Conservation (phyloP, 495 filamentous ascomycete species). For the Tetracladium setigerum region DNA sequence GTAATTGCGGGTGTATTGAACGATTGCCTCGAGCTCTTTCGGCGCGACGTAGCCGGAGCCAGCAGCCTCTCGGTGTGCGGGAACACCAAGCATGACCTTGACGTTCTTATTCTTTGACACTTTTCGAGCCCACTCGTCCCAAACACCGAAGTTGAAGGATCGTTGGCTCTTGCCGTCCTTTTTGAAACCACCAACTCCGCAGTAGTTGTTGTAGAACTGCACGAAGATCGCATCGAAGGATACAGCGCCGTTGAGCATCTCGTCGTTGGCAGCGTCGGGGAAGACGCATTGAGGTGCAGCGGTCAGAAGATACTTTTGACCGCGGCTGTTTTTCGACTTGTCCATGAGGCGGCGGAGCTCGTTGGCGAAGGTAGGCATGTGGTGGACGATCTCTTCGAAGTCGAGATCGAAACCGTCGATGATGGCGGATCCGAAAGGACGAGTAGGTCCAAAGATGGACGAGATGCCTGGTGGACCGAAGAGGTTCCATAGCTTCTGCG, state of each 20-base stretch:
- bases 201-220: conserved; percentile 54
- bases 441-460: conserved; percentile 27
- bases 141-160: conserved; percentile 61
- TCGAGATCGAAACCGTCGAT: conserved; percentile 57
- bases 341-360: conserved; percentile 41
- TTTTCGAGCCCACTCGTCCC: conserved; percentile 65
- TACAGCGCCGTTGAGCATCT: conserved; percentile 42
- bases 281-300: conserved; percentile 50
- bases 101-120: conserved; percentile 52
- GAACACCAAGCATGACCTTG: conserved; percentile 60
- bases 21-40: conserved; percentile 35
- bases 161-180: conserved; percentile 36
- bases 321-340: conserved; percentile 27
- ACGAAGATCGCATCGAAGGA: conserved; percentile 59
- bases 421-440: conserved; percentile 39
- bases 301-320: conserved; percentile 44
- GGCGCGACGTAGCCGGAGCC: conserved; percentile 50
- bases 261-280: conserved; percentile 45
- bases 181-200: conserved; percentile 48
- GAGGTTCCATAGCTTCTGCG: conserved; percentile 54
- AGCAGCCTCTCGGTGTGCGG: conserved; percentile 50
- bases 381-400: conserved; percentile 36
- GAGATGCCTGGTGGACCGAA: conserved; percentile 43
- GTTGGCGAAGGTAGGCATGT: conserved; percentile 40
- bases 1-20: conserved; percentile 44